These are phyloP conservation scores for Cladosporium austrohemisphaericum DNA, from an alignment of 2,329 filamentous ascomycete genomes.

Conservation along the genomic window DNA sequence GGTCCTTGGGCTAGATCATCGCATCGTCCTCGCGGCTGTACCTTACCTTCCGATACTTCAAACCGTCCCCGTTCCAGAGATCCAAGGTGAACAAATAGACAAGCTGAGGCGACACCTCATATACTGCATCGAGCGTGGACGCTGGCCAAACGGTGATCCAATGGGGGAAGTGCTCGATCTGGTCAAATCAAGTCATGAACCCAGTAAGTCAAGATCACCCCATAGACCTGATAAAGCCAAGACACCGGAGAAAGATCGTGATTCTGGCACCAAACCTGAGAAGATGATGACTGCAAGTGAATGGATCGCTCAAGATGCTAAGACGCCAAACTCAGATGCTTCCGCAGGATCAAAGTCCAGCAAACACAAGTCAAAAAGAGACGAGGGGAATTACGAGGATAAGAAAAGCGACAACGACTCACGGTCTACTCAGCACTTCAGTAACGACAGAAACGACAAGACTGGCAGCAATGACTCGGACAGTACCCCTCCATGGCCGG, in stretches of 20 bases:
- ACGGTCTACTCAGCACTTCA: neutral
- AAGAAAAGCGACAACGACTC: neutral
- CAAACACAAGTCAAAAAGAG: too few relatives aligned
- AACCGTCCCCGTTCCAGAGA: neutral
- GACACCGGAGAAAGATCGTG: too few relatives aligned
- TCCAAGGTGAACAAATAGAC: neutral
- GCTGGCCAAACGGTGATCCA: neutral
- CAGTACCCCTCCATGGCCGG: too few relatives aligned
- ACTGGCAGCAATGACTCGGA: neutral
- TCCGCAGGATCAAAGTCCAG: too few relatives aligned
- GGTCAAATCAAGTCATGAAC: too few relatives aligned
- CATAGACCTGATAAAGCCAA: too few relatives aligned
- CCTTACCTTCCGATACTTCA: neutral
- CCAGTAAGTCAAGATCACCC: too few relatives aligned
- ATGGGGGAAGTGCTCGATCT: neutral
- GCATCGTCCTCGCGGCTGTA: slow-evolving; percentile 1
- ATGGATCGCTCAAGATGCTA: too few relatives aligned
- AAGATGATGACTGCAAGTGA: too few relatives aligned
- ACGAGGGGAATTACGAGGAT: too few relatives aligned
- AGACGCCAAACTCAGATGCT: too few relatives aligned
- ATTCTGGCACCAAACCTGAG: too few relatives aligned
- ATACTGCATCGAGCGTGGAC: neutral
- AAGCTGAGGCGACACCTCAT: neutral
- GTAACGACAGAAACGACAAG: neutral
- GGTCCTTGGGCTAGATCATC: neutral